These are phyloP conservation scores for Aquilaria malaccensis DNA, from an alignment of 345 rosid genomes.

Conservation along the genomic window DNA sequence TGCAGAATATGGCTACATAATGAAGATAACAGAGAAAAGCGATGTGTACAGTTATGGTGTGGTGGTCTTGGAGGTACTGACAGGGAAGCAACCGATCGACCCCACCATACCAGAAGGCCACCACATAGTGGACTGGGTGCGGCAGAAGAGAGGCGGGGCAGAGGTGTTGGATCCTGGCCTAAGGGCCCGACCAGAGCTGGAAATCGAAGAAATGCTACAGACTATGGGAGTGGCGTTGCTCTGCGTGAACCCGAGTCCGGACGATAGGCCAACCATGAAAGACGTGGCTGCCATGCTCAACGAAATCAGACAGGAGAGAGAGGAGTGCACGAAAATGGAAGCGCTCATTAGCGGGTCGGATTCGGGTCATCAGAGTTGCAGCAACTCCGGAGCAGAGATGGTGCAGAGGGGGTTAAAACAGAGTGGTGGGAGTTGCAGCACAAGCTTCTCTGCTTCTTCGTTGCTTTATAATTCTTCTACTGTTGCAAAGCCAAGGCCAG, in stretches of 20 bases:
- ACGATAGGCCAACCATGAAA: conserved; percentile 68
- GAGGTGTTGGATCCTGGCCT: conserved; percentile 42
- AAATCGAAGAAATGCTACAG: conserved; percentile 60
- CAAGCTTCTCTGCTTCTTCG: conserved; percentile 58
- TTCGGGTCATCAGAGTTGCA: conserved; percentile 14
- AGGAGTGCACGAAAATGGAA: conserved; percentile 35
- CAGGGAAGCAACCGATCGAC: conserved; percentile 90
- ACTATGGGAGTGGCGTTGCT: conserved; percentile 63
- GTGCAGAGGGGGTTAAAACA: conserved; percentile 20
- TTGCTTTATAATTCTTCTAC: conserved; percentile 42
- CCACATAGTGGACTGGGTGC: conserved; percentile 75
- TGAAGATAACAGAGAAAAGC: conserved; percentile 88
- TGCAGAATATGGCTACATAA: conserved; percentile 78
- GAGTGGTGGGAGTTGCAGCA: conserved; percentile 26
- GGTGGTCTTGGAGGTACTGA: conserved; percentile 65
- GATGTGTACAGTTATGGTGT: conserved; percentile 92
- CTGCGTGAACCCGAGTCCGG: conserved; percentile 48
- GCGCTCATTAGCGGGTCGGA: conserved; percentile 20
- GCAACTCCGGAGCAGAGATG: conserved; percentile 17
- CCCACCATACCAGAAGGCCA: conserved; percentile 72
- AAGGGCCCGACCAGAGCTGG: conserved; percentile 38
- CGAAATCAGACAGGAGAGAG: conserved; percentile 58
- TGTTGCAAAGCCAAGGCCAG: conserved; percentile 24
- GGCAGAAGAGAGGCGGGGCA: conserved; percentile 32
- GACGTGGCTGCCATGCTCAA: conserved; percentile 64